Percentiles rank a stretch among this genome's conserved stretches.
Evolutionary conservation across 345 rosid genomes (phyloP).

Genomic region (Clarkia xantiana): DNA sequence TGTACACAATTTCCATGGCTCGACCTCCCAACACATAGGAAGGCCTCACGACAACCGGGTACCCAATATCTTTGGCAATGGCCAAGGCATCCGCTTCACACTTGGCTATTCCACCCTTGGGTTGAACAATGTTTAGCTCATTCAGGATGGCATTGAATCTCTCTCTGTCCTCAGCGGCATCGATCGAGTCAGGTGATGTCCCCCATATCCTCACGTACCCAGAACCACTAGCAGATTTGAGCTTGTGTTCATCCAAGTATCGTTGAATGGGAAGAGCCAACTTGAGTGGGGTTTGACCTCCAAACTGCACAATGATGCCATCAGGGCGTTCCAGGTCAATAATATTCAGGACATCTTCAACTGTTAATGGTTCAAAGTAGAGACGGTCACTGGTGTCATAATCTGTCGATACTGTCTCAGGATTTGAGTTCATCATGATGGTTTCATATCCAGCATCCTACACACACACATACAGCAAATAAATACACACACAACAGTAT

Average conservation of each 20-base stretch:
- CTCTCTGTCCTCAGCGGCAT: slow-evolving; percentile 93
- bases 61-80: slow-evolving; percentile 71
- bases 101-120: slow-evolving; percentile 95
- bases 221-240: slow-evolving; percentile 45
- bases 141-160: slow-evolving; percentile 73
- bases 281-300: slow-evolving; percentile 96
- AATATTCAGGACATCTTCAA: slow-evolving; percentile 80
- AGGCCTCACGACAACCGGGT: slow-evolving; percentile 92
- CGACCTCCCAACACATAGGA: slow-evolving; percentile 95
- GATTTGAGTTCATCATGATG: slow-evolving; percentile 96
- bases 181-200: slow-evolving; percentile 90
- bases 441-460: slow-evolving; percentile 97
- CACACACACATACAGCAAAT: slow-evolving; percentile 15
- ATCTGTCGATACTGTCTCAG: slow-evolving; percentile 93
- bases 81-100: slow-evolving; percentile 74
- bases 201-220: slow-evolving; percentile 87
- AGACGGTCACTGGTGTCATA: slow-evolving; percentile 95
- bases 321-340: slow-evolving; percentile 86
- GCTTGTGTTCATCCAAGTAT: slow-evolving; percentile 64
- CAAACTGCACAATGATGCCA: slow-evolving; percentile 93
- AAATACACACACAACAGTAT: slow-evolving; percentile 6
- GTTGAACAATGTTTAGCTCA: slow-evolving; percentile 79
- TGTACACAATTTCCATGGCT: slow-evolving; percentile 89
- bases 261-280: slow-evolving; percentile 74
- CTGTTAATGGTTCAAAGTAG: slow-evolving; percentile 84